These are phyloP conservation scores for Diaporthe destruens DNA, from an alignment of 2,329 filamentous ascomycete species.

Conservation along the genomic window DNA sequence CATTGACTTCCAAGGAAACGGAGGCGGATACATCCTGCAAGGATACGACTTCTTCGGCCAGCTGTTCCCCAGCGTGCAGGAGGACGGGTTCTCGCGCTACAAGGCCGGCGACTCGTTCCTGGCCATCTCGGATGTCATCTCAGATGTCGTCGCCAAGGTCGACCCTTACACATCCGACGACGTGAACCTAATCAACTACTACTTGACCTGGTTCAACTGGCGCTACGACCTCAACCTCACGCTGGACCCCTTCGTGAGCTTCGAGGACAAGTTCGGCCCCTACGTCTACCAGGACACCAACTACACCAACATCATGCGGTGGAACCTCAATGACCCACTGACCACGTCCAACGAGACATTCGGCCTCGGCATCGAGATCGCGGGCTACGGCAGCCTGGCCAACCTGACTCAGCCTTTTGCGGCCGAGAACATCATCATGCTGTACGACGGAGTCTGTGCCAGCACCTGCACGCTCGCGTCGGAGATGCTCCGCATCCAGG, in stretches of 20 bases:
- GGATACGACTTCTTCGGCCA: constrained; percentile 73
- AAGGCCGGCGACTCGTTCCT: constrained; percentile 56
- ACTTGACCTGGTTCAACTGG: constrained; percentile 65
- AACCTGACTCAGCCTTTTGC: constrained; percentile 66
- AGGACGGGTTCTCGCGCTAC: constrained; percentile 60
- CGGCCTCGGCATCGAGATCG: constrained; percentile 61
- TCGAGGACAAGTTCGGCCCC: constrained; percentile 59
- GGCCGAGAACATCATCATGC: constrained; percentile 68
- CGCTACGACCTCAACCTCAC: constrained; percentile 63
- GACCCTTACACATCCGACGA: constrained; percentile 61
- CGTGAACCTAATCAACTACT: constrained; percentile 52
- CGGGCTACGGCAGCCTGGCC: constrained; percentile 61
- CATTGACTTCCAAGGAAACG: constrained; percentile 69
- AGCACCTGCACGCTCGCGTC: constrained; percentile 70
- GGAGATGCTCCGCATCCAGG: constrained; percentile 65
- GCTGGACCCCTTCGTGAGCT: constrained; percentile 62
- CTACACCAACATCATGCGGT: constrained; percentile 66
- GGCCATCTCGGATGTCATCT: constrained; percentile 58
- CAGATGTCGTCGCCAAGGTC: constrained; percentile 57
- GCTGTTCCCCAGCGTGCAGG: constrained; percentile 61
- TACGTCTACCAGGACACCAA: constrained; percentile 60
- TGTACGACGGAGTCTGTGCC: constrained; percentile 71
- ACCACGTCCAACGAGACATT: constrained; percentile 56
- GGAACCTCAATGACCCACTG: constrained; percentile 61
- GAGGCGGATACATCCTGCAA: constrained; percentile 69